Base-by-base conservation (phyloP, 2,329 filamentous ascomycete species). In the Sporothrix brunneoviolacea region DNA sequence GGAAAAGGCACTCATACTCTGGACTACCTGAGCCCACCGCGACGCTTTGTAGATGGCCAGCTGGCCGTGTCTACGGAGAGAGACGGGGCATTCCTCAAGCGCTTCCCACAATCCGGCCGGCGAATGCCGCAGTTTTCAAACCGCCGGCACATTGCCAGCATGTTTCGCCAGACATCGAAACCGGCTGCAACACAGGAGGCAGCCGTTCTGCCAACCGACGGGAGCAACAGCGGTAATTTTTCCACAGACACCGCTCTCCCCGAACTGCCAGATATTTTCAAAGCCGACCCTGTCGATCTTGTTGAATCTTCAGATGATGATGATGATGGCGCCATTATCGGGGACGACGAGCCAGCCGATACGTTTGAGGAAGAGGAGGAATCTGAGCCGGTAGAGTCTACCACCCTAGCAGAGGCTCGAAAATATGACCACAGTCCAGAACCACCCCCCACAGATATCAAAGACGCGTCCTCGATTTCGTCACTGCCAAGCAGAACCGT, bases 71-170 rank as follows among this genome's bases (percentile, higher is more conserved):
- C 54, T 0, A 4, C 37, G 1, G 50, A 46, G 8, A 10, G 50
- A 8, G 55, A 57, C 10, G 28, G 40, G 0, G 45, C 36, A 0
- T 15, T 47, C 15, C 18, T 38, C 9, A 62, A 77, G 44, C 79
- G 87, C 12, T 67, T 82, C 53, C 78, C 86, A 3, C 73, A 86
- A 50, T 97, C 91, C 19, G 91, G 86, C 1, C 89, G 82, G 62
- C 74, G 94, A 9, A 85, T 96, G 50, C 85, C 89, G 2, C 91
- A 96, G 59, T 97, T 97, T 59, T 82, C 91, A 61, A 83, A 84
- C 53, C 81, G 93, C 18, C 80, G 81, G 57, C 95, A 74, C 63
- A 96, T 98, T 62, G 88, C 85, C 59, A 90, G 95, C 62, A 97
- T 98, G 93, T 96, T 97, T 63, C 52, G 42, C 13, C 33, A 33